phyloP scores from a whole-genome alignment of 371 early-diverging fungal genomes.

The Capillidium rhysosporum region DNA sequence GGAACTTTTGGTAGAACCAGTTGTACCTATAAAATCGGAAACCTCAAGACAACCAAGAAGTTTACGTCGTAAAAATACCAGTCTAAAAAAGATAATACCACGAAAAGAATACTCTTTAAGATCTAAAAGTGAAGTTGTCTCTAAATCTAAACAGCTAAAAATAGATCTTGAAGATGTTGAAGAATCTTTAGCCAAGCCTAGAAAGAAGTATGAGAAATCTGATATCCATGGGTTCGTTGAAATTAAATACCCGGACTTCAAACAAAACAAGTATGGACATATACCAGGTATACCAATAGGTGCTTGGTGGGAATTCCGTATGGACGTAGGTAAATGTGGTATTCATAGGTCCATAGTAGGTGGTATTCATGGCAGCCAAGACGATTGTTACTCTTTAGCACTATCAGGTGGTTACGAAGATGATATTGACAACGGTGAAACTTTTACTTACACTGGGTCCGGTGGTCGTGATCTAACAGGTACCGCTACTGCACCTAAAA shows the following conservation, averaged over 20 bases:
- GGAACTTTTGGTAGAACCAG: too few species aligned
- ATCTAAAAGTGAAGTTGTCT: not conserved
- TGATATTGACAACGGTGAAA: constrained; percentile 15
- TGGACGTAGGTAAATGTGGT: constrained; percentile 7
- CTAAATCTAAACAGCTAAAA: not conserved
- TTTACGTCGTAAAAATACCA: not conserved
- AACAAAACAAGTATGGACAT: constrained; percentile 10
- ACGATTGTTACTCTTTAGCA: constrained; percentile 13
- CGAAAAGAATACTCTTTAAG: not conserved
- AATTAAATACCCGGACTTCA: not conserved
- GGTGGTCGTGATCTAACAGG: constrained; percentile 16
- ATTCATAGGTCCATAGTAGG: constrained; percentile 10
- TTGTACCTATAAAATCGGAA: too few species aligned
- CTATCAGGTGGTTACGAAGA: constrained; percentile 18
- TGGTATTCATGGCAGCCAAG: constrained; percentile 12
- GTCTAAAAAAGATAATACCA: not conserved
- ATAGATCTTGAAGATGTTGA: not conserved
- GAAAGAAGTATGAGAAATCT: not conserved
- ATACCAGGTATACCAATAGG: constrained; percentile 12
- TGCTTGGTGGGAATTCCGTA: constrained; percentile 8
- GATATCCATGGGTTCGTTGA: too few species aligned
- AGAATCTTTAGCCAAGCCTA: not conserved
- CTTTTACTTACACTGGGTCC: constrained; percentile 12
- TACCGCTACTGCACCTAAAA: constrained; percentile 13
- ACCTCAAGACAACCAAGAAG: too few species aligned